Base-by-base conservation (phyloP, 176 grass and related monocot species). In the Pharus latifolius region DNA sequence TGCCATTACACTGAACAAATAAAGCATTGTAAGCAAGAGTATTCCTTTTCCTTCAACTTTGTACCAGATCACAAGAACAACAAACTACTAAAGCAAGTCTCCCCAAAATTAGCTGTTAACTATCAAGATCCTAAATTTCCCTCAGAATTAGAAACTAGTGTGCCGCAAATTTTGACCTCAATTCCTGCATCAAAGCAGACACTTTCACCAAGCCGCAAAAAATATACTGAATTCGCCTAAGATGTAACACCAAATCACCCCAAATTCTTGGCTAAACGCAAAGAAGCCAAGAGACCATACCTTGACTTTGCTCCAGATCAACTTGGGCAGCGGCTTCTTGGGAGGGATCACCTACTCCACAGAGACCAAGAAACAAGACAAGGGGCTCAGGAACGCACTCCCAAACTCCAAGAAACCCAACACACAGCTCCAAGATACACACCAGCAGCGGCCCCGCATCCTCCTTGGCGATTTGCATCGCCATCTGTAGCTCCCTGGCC, bases 301-400 rank as follows among this genome's bases (percentile, higher is more conserved):
- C 18, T 8, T 0, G 18, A 9, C 0, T 18, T 49, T 16, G n/a
- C 1, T 22, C 5, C 1, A 19, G 13, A 16, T 18, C 18, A 5
- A 20, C 23, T 19, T 0, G 18, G 20, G 9, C 1, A 2, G 2
- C 1, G 48, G 48, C 0, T 3, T 50, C 17, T 20, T 10, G 7
- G 7, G 2, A 20, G 19, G 3, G 5, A 0, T 49, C 1, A 34
- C 58, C 57, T 38, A 60, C n/a, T 38, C 57, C 10, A 38, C 10
- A 73, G 38, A 58, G 56, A 72, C 23, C 68, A 71, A 56, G 51
- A 72, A 73, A 59, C 26, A n/a, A n/a, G n/a, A n/a, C n/a, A n/a
- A n/a, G n/a, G n/a, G n/a, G 19, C 7, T 59, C 26, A 73, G 59
- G 69, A 57, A 43, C 50, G 35, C 34, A 29, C 15, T 30, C 68